phyloP scores from a whole-genome alignment of 768 basidiomycete species.

The Mycena sanguinolenta region DNA sequence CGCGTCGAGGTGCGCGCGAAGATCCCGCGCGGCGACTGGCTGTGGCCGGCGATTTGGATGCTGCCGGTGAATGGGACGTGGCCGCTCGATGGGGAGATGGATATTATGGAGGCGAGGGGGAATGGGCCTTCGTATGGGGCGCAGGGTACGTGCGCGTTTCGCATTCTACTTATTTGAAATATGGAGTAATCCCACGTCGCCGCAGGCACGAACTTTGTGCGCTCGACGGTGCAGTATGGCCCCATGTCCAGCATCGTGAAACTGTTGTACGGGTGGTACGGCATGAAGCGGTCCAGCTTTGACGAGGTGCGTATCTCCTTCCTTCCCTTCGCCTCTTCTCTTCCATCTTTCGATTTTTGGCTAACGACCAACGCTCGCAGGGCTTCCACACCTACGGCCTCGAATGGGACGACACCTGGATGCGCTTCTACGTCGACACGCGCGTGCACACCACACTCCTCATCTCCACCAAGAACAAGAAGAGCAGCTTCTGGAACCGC shows the following conservation, averaged over 20 bases:
- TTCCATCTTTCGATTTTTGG: too few relatives aligned
- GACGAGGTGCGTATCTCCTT: conserved; percentile 47
- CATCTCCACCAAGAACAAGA: conserved; percentile 64
- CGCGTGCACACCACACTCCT: conserved; percentile 74
- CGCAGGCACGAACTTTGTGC: conserved; percentile 68
- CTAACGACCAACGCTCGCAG: too few relatives aligned
- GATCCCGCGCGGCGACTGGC: conserved; percentile 72
- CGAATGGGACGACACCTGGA: conserved; percentile 82
- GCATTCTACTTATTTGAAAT: too few relatives aligned
- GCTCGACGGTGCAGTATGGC: conserved; percentile 80
- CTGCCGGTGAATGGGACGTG: conserved; percentile 73
- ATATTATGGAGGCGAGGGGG: conserved; percentile 62
- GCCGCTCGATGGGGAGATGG: conserved; percentile 50
- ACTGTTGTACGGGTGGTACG: conserved; percentile 77
- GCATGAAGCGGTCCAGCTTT: conserved; percentile 64
- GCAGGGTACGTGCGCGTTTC: conserved; percentile 45
- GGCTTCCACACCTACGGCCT: conserved; percentile 80
- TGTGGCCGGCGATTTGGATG: conserved; percentile 86
- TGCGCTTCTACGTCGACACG: conserved; percentile 84
- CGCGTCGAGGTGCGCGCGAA: conserved; percentile 74
- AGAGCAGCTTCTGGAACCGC: conserved; percentile 75
- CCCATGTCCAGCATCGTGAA: conserved; percentile 57
- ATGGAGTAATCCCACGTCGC: too few relatives aligned
- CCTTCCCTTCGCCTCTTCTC: too few relatives aligned
- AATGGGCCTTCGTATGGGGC: conserved; percentile 67